Evolutionary conservation across 345 rosid species (phyloP).

Genomic region (Moringa oleifera): DNA sequence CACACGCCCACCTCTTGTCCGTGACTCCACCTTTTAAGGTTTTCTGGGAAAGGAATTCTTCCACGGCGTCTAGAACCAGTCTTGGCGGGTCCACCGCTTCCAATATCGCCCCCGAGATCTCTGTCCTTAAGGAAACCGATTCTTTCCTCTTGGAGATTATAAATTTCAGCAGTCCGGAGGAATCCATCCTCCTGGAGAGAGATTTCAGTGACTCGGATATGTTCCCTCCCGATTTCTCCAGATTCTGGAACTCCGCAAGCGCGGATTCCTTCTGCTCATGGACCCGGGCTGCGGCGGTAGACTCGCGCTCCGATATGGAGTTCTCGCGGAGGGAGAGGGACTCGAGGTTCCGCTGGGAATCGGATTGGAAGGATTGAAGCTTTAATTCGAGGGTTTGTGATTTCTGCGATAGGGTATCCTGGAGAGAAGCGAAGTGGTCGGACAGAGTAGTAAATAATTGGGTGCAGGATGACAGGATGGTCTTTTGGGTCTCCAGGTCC

Average conservation of each 20-base stretch:
- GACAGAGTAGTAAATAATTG: constrained; percentile 37
- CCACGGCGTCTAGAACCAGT: constrained; percentile 48
- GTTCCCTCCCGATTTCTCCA: neutral
- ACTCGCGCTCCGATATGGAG: constrained; percentile 40
- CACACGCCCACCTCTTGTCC: constrained; percentile 62
- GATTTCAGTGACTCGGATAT: constrained; percentile 32
- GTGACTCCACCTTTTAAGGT: constrained; percentile 34
- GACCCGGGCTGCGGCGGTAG: constrained; percentile 26
- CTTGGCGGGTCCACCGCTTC: constrained; percentile 48
- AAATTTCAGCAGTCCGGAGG: constrained; percentile 29
- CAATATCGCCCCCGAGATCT: constrained; percentile 31
- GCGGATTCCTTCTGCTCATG: constrained; percentile 29
- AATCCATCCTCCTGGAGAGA: constrained; percentile 39
- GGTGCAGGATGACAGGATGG: constrained; percentile 35
- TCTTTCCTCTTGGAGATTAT: constrained; percentile 43
- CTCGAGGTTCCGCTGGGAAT: constrained; percentile 21
- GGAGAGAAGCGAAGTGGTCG: constrained; percentile 39
- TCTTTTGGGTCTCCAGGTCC: constrained; percentile 36
- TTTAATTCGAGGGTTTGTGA: constrained; percentile 36
- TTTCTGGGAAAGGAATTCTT: constrained; percentile 39
- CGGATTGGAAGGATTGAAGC: constrained; percentile 32
- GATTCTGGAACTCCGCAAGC: constrained; percentile 26
- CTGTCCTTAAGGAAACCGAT: constrained; percentile 38
- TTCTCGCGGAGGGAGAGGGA: constrained; percentile 30
- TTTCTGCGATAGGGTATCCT: constrained; percentile 29